Percentiles rank a stretch among this genome's conserved stretches.
Conservation (phyloP, 2,329 filamentous ascomycete genomes). For the Pseudogymnoascus sp. region DNA sequence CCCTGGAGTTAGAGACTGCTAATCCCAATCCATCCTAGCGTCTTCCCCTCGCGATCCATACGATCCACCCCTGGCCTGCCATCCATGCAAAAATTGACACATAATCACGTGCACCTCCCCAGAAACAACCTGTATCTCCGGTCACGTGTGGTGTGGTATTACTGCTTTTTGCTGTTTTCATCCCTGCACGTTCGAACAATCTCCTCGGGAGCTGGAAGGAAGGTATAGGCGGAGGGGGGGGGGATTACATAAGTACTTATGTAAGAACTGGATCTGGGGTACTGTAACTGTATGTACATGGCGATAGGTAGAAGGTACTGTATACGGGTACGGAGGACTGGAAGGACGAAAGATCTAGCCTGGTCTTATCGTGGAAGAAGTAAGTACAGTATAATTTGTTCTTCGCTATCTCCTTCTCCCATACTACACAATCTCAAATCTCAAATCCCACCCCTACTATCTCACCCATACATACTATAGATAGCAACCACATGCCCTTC, state of each 20-base stretch:
- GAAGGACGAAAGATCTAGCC: neutral
- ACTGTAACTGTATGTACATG: too few relatives aligned
- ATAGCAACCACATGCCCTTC: neutral
- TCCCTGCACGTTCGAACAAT: neutral
- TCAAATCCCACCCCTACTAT: neutral
- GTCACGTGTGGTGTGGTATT: neutral
- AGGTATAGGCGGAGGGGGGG: too few relatives aligned
- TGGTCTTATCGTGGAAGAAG: neutral
- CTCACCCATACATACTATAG: neutral
- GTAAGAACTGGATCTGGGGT: neutral
- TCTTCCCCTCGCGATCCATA: neutral
- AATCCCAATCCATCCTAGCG: too few relatives aligned
- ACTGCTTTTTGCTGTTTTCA: neutral
- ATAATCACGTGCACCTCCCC: neutral
- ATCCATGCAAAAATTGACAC: neutral
- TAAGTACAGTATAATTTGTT: neutral
- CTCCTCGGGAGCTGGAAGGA: neutral
- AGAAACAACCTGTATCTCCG: too few relatives aligned
- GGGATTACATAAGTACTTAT: neutral
- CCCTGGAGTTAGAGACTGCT: too few relatives aligned
- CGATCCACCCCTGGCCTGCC: neutral
- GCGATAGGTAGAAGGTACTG: too few relatives aligned
- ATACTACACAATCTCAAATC: too few relatives aligned
- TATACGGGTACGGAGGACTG: too few relatives aligned
- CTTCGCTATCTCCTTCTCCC: neutral